Evolutionary conservation across 495 filamentous ascomycete species (phyloP).

Genomic region (Cercophora sp.): DNA sequence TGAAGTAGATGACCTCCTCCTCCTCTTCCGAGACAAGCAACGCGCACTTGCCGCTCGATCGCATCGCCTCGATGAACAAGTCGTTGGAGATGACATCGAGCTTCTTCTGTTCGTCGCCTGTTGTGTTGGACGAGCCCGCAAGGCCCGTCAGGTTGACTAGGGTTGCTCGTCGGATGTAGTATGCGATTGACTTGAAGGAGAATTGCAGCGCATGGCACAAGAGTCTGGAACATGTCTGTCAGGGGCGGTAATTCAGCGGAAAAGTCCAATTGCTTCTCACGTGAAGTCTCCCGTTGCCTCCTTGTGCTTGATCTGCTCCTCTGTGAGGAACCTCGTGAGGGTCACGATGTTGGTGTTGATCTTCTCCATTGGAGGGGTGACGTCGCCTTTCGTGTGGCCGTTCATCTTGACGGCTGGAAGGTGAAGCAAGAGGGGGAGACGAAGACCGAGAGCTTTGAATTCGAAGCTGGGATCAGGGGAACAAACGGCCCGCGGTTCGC

Average conservation of each 20-base stretch:
- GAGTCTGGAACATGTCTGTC: conserved; percentile 50
- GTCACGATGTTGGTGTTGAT: conserved; percentile 96
- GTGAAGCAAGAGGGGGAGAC: background rate
- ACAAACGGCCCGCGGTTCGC: background rate
- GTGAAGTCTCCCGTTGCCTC: conserved; percentile 98
- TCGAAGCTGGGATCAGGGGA: background rate
- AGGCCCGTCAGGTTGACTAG: conserved; percentile 94
- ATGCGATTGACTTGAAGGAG: conserved; percentile 98
- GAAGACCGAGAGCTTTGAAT: background rate
- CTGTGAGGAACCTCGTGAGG: conserved; percentile 89
- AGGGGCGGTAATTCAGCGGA: background rate
- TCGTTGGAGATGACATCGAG: conserved; percentile 99
- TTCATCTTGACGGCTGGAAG: conserved; percentile 11
- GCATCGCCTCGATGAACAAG: conserved; percentile 92
- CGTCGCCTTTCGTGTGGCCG: conserved; percentile 24
- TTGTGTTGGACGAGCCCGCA: conserved; percentile 90
- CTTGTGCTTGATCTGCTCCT: conserved; percentile 88
- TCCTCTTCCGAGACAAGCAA: conserved; percentile 95
- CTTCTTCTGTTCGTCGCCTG: conserved; percentile 98
- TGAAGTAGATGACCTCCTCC: conserved; percentile 84
- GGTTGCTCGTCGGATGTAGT: conserved; percentile 98
- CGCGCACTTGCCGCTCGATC: conserved; percentile 80
- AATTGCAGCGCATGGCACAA: conserved; percentile 98
- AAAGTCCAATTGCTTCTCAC: conserved; percentile 44
- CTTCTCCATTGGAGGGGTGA: conserved; percentile 45